These are phyloP conservation scores for Fragosphaeria purpurea DNA, from an alignment of 2,329 filamentous ascomycete genomes.

Conservation along the genomic window DNA sequence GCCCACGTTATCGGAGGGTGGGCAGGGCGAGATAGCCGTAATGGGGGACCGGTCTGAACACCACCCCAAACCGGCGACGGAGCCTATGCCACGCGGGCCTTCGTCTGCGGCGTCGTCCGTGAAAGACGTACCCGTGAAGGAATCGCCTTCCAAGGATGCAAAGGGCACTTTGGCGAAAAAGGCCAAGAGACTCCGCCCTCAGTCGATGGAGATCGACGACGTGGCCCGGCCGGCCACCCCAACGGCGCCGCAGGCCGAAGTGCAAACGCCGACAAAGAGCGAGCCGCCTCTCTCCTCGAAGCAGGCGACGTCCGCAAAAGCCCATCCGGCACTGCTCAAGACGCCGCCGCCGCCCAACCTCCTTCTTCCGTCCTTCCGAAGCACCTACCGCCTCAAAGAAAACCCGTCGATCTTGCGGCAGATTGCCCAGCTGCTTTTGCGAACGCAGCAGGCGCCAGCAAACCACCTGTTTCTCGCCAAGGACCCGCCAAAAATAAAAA, in stretches of 20 bases:
- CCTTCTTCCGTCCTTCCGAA: constrained; percentile 58
- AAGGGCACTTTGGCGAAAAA: constrained; percentile 24
- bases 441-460: constrained; percentile 43
- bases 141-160: constrained; percentile 17
- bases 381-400: constrained; percentile 57
- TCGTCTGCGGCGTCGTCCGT: constrained; percentile 23
- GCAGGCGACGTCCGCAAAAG: not conserved
- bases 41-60: constrained; percentile 47
- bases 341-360: constrained; percentile 42
- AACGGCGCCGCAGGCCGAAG: not conserved
- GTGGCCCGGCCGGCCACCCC: constrained; percentile 23
- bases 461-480: constrained; percentile 65
- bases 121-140: constrained; percentile 15
- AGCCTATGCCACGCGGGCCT: constrained; percentile 30
- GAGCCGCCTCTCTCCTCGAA: not conserved
- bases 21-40: constrained; percentile 46
- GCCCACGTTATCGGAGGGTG: constrained; percentile 10
- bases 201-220: constrained; percentile 38
- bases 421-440: constrained; percentile 47
- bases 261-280: not conserved
- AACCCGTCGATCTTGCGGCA: constrained; percentile 63
- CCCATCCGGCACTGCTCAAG: constrained; percentile 23
- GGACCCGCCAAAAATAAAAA: constrained; percentile 63
- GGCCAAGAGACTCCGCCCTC: constrained; percentile 35
- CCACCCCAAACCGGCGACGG: constrained; percentile 38